Base-by-base conservation (phyloP, 352 stramenopile species). In the Aphanomyces cochlioides region DNA sequence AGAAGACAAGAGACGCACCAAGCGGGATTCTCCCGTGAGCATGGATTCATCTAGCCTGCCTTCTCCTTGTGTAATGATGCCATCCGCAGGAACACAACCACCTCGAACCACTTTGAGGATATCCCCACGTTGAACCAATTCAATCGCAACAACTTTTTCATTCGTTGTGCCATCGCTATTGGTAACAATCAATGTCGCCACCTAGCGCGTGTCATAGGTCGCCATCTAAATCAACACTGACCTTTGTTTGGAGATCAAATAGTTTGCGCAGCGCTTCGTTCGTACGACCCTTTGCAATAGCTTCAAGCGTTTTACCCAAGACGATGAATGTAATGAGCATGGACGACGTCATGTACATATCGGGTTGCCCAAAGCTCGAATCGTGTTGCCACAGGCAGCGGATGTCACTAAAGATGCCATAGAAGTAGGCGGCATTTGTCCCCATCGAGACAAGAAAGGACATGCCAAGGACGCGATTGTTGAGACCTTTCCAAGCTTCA, bases 251-350 rank as follows among this genome's bases (percentile, higher is more conserved):
- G 54, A 99, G 78, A 64, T 98, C 90, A 71, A 98, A 92, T 39
- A 99, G 81, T 60, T 97, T 96, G 56, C 90, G 95, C 48, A 99
- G 79, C 5, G 98, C 97, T 67, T 97, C 85, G 3, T 85, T 97
- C 10, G 97, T 99, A 56, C 93, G 90, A 0, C 88, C 88, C 76
- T 98, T 97, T 0, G 94, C 95, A 69, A 96, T 90, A 0, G 88
- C 81, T 75, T 99, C 95, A 56, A 99, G 79, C 74, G 92, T 99
- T 78, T 99, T 99, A 58, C 98, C 98, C 3, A 99, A 64, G 17
- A 99, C 81, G 39, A 99, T 97, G 73, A 99, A 99, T 17, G 95
- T 90, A 66, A 99, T 91, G 34, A 99, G 82, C 80, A 99, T 96
- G 3, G 96, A 89, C n/a, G 93, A 96, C 4, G 97, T 99, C 84